A percentile compares a stretch with the other conserved stretches of the same genome.
These are phyloP conservation scores for Pythium sp. DNA, from an alignment of 352 stramenopile genomes.

Conservation along the genomic window DNA sequence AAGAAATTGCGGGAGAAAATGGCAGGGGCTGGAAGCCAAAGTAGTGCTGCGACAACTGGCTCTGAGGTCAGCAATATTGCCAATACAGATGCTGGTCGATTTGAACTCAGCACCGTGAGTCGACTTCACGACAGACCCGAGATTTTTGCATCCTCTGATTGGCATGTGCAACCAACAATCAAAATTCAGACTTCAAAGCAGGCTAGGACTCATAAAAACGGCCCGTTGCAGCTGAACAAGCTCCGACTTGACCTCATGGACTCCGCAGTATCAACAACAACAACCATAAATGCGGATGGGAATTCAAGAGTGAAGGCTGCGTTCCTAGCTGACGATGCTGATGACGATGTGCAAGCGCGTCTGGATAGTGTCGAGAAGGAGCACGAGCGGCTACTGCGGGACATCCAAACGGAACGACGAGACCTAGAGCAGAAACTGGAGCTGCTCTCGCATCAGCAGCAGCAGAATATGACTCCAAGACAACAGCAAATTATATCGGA, in stretches of 20 bases:
- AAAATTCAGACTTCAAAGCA: not conserved
- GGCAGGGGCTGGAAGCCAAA: not conserved
- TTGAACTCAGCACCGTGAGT: not conserved
- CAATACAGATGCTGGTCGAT: not conserved
- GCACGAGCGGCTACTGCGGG: slow-evolving; percentile 16
- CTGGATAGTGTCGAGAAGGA: slow-evolving; percentile 13
- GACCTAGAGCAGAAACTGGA: slow-evolving; percentile 17
- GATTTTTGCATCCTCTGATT: not conserved
- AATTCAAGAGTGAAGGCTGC: slow-evolving; percentile 17
- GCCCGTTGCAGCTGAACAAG: slow-evolving; percentile 28
- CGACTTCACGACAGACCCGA: not conserved
- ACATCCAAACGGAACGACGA: slow-evolving; percentile 17
- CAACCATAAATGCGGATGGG: not conserved
- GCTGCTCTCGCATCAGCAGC: slow-evolving; percentile 9
- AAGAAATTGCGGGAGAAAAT: slow-evolving; percentile 37
- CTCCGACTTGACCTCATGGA: slow-evolving; percentile 32
- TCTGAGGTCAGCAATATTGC: not conserved
- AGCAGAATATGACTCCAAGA: not conserved
- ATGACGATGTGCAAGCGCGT: slow-evolving; percentile 4
- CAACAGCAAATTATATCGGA: not conserved
- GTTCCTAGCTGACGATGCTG: slow-evolving; percentile 19
- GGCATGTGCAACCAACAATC: not conserved
- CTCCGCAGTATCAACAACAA: not conserved
- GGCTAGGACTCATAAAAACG: not conserved
- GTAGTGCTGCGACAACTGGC: not conserved